Evolutionary conservation across 1,284 basidiomycete genomes (phyloP).

Genomic region (Ganoderma resinaceum): DNA sequence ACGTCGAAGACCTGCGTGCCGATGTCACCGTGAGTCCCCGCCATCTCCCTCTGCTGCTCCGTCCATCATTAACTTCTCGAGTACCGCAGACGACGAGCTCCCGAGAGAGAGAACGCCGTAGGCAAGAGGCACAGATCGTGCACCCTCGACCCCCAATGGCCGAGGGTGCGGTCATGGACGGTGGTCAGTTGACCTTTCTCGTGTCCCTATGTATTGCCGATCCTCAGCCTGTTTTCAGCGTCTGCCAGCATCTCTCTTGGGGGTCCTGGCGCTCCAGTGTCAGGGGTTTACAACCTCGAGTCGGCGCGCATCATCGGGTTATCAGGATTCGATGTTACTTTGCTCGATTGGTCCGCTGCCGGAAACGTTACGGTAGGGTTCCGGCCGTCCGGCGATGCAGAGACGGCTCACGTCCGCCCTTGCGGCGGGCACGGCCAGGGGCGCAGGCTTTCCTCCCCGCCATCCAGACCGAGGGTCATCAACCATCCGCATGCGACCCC

Average conservation of each 20-base stretch:
- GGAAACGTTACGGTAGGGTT: background rate
- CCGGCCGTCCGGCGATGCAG: background rate
- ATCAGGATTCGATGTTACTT: background rate
- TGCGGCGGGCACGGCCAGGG: background rate
- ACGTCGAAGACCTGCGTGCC: background rate
- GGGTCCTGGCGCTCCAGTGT: background rate
- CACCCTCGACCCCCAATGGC: background rate
- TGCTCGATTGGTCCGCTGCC: background rate
- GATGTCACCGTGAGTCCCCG: background rate
- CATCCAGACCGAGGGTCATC: background rate
- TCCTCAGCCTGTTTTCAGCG: background rate
- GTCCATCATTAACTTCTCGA: no score
- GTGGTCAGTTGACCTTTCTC: background rate
- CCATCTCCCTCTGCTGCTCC: background rate
- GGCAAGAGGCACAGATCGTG: background rate
- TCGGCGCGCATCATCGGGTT: background rate
- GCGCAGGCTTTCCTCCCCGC: background rate
- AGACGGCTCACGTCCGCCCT: background rate
- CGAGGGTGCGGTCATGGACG: background rate
- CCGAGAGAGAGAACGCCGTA: background rate
- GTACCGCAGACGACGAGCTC: background rate
- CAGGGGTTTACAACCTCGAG: background rate
- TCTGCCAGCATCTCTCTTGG: background rate
- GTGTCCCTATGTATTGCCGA: background rate
- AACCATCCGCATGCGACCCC: background rate